Base-by-base conservation (phyloP, 2,329 filamentous ascomycete genomes). In the Colletotrichum filicis region DNA sequence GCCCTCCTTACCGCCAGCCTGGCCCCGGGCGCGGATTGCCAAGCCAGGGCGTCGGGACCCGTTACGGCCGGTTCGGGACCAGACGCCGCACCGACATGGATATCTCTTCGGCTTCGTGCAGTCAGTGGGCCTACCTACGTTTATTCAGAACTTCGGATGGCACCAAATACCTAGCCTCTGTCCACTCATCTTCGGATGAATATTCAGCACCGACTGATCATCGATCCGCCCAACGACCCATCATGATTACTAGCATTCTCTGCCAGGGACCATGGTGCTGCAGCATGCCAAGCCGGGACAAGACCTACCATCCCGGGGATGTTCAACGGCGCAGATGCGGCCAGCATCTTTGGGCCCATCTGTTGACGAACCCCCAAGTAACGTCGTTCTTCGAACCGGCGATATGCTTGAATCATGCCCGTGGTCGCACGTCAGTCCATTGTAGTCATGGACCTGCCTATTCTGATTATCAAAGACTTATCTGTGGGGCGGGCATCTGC, bases 1-100 rank as follows among this genome's bases (percentile, higher is more conserved):
- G 24, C 24, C n/a, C 46, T 49, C 8, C 42, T 22, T 30, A 52
- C 61, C 61, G 49, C 14, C 61, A 64, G 49, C 32, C 46, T 64
- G 26, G 46, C 60, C 59, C n/a, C 22, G n/a, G 9, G 26, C 32
- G 46, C 30, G 30, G 49, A 52, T 55, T n/a, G 61, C 46, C 61
- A 64, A 64, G 61, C 61, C 61, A 64, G 22, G 46, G 61, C 14
- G 24, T 55, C 30, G 61, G 61, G 61, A 35, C 30, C 49, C 22
- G n/a, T 55, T 64, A 26, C 49, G 61, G 61, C 61, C 61, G 30
- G 30, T 64, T 55, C 61, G 30, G 61, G 30, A 22, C 28, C 61
- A 35, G 49, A 30, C 16, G 5, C 30, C 61, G 12, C n/a, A 32
- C 61, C 24, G 35, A 24, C 46, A 22, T 11, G 37, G 59, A n/a